Percentiles rank a stretch among this genome's conserved stretches.
Conservation (phyloP, 148 eudicot genomes). For the Fagopyrum tataricum region DNA sequence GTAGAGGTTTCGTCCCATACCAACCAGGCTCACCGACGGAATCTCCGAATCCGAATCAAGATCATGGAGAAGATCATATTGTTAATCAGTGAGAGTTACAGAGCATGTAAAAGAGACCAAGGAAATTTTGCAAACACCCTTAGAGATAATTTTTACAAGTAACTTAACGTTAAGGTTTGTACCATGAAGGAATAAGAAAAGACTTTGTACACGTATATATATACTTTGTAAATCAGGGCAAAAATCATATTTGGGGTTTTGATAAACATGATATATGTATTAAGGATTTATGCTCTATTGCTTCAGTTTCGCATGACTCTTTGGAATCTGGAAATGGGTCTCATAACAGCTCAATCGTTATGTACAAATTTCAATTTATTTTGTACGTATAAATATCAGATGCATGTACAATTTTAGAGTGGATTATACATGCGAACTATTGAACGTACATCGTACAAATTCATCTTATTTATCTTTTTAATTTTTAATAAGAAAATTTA, state of each 20-base stretch:
- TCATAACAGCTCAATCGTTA: too few species aligned
- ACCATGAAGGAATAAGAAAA: conserved; percentile 2
- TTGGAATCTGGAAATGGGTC: neutral
- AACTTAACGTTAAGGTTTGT: neutral
- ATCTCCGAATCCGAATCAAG: conserved; percentile 26
- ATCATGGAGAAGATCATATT: conserved; percentile 8
- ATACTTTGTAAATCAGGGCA: neutral
- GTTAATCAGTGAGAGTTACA: neutral
- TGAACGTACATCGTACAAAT: too few species aligned
- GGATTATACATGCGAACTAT: too few species aligned
- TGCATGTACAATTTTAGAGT: too few species aligned
- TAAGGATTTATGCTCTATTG: neutral
- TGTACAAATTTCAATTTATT: too few species aligned
- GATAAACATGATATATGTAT: neutral
- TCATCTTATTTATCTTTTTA: too few species aligned
- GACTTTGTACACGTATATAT: neutral
- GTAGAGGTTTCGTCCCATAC: conserved; percentile 79
- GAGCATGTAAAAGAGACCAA: neutral
- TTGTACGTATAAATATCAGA: too few species aligned
- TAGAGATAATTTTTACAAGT: neutral
- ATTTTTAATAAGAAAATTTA: too few species aligned
- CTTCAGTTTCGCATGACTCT: neutral
- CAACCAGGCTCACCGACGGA: conserved; percentile 73
- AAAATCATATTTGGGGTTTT: neutral
- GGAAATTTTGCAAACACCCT: neutral